Percentiles rank a stretch among this genome's conserved stretches.
phyloP scores from a whole-genome alignment of 2,329 filamentous ascomycete genomes.

The Fusarium nematophilum region DNA sequence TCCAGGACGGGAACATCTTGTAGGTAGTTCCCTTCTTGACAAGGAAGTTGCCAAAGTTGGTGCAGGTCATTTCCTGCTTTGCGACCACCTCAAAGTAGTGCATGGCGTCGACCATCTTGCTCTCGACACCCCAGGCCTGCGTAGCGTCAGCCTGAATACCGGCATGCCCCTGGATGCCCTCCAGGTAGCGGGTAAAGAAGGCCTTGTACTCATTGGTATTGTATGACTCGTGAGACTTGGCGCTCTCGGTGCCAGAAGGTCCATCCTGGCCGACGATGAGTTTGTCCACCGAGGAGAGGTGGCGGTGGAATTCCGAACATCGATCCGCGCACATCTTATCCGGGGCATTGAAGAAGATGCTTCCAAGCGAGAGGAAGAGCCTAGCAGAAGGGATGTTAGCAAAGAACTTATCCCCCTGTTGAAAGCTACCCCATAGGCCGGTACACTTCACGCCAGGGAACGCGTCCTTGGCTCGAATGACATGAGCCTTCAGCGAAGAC shows the following conservation, averaged over 20 bases:
- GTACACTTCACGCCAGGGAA: slow-evolving; percentile 23
- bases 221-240: slow-evolving; percentile 14
- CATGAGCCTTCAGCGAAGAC: slow-evolving; percentile 11
- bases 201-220: slow-evolving; percentile 23
- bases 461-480: slow-evolving; percentile 13
- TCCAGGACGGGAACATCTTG: slow-evolving; percentile 41
- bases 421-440: slow-evolving; percentile 38
- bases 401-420: slow-evolving; percentile 32
- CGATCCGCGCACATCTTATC: slow-evolving; percentile 30
- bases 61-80: slow-evolving; percentile 23
- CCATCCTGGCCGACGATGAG: slow-evolving; percentile 36
- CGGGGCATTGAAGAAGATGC: slow-evolving; percentile 35
- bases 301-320: slow-evolving; percentile 25
- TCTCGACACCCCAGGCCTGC: slow-evolving; percentile 18
- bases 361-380: slow-evolving; percentile 32
- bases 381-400: neutral
- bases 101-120: slow-evolving; percentile 14
- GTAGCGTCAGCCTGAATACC: slow-evolving; percentile 11
- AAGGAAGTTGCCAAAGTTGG: neutral
- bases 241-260: neutral
- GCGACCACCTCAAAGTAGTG: slow-evolving; percentile 34
- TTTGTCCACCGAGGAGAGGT: slow-evolving; percentile 15
- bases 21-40: slow-evolving; percentile 6
- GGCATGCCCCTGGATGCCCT: slow-evolving; percentile 9
- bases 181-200: slow-evolving; percentile 26